Evolutionary conservation across 208 protist genomes (phyloP).

Genomic region (Trypanosoma platydactyli): DNA sequence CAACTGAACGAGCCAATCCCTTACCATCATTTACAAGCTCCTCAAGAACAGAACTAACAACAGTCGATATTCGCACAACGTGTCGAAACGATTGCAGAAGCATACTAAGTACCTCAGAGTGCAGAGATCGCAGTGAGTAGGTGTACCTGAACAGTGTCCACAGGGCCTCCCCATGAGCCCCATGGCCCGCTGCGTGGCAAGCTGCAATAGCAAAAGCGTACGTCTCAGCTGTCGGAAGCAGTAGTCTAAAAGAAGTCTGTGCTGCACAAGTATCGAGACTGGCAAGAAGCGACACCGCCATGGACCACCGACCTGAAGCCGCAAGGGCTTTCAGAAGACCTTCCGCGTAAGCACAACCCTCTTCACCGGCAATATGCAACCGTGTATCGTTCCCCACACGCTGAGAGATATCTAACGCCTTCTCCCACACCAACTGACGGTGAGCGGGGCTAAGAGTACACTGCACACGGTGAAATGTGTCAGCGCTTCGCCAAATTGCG

Average conservation of each 20-base stretch:
- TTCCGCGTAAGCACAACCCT: conserved; percentile 76
- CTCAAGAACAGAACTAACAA: conserved; percentile 45
- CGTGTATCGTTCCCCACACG: conserved; percentile 25
- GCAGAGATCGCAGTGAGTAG: conserved; percentile 59
- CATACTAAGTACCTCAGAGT: conserved; percentile 65
- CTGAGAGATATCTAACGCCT: conserved; percentile 34
- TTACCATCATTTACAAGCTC: conserved; percentile 41
- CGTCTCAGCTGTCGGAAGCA: conserved; percentile 73
- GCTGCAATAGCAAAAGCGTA: conserved; percentile 72
- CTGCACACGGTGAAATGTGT: conserved; percentile 57
- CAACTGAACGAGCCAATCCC: conserved; percentile 62
- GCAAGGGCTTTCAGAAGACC: conserved; percentile 62
- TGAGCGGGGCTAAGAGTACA: conserved; percentile 21
- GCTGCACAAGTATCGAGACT: conserved; percentile 44
- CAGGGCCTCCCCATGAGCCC: conserved; percentile 53
- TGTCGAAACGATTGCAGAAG: conserved; percentile 74
- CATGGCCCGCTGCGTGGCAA: conserved; percentile 56
- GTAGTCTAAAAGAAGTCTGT: conserved; percentile 46
- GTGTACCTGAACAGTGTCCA: conserved; percentile 32
- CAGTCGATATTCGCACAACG: conserved; percentile 30
- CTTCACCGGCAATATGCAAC: conserved; percentile 53
- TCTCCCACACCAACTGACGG: conserved; percentile 34
- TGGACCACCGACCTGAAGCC: conserved; percentile 57
- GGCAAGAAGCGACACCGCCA: conserved; percentile 46
- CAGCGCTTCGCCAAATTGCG: conserved; percentile 77